Evolutionary conservation across 2,329 filamentous ascomycete species (phyloP).

Genomic region (Ceratocystis cacaofunesta): DNA sequence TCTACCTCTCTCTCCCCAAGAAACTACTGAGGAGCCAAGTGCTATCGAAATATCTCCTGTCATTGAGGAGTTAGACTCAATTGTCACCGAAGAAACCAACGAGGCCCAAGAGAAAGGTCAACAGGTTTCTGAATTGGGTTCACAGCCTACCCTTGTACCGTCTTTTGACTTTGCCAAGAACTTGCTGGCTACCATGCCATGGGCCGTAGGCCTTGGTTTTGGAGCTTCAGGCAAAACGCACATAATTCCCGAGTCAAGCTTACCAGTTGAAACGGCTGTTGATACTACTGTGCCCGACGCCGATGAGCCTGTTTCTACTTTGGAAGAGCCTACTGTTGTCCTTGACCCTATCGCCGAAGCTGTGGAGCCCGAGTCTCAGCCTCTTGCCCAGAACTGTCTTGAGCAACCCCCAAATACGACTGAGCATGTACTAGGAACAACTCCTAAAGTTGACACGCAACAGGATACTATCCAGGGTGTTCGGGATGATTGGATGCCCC

Average conservation of each 20-base stretch:
- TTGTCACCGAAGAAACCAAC: not conserved
- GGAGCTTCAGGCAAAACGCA: not conserved
- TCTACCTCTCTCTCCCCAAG: not conserved
- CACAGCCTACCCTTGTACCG: constrained; percentile 1
- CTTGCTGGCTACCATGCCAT: constrained; percentile 9
- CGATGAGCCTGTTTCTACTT: not conserved
- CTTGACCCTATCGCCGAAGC: not conserved
- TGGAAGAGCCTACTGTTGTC: not conserved
- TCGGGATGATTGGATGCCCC: constrained; percentile 13
- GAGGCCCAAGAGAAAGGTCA: not conserved
- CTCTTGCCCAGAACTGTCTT: not conserved
- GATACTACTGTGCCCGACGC: no score
- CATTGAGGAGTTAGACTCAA: not conserved
- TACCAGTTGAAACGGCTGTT: not conserved
- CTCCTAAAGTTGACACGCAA: not conserved
- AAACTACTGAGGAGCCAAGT: not conserved
- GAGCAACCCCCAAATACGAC: not conserved
- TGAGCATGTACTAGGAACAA: not conserved
- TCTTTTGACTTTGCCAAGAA: constrained; percentile 6
- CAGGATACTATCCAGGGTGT: not conserved
- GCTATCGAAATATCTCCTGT: not conserved
- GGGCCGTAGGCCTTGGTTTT: not conserved
- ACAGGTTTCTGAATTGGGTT: not conserved
- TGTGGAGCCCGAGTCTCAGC: not conserved
- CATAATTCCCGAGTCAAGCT: not conserved